Base-by-base conservation (phyloP, 257 asterid genomes). In the Rubia yunnanensis region DNA sequence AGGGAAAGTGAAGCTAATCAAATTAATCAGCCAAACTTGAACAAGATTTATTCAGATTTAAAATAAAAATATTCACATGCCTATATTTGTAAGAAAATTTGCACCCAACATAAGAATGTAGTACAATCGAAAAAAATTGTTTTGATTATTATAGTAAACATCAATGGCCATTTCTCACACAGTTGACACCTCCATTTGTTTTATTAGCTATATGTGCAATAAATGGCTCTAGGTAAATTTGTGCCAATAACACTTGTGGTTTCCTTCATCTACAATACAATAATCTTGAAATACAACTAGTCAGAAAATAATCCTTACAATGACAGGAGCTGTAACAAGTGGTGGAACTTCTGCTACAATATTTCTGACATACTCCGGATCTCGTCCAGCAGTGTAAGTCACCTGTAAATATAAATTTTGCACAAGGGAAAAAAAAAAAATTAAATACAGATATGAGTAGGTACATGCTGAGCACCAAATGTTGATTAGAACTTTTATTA, bases 371-470 rank as follows among this genome's bases (percentile, higher is more conserved):
- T 76, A 77, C 73, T 72, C 85, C 27, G 89, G 94, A 76, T 92
- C 99, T 86, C 96, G 81, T 67, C 97, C 99, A 70, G 83, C 94
- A 48, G 99, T 92, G 80, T 83, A 85, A 36, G 89, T 92, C 69
- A 92, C 94, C 99, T 92, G 92, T 65, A 52, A 67, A 73, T 38
- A 63, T 5, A 20, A 44, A 56, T 54, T 18, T 20, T 4, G 35
- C 23, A 44, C 7, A 44, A 15, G n/a, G n/a, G 20, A 44, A 44
- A 17, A 44, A 20, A 10, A 44, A 17, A 44, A 44, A 32, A 32
- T 32, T 32, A 32, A 32, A 54, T 34, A 53, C 23, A 57, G 13
- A 28, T 58, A 14, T 26, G 53, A 64, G 60, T 34, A 23, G 15
- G 41, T 46, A 50, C 55, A 48, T 13, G 5, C 26, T 27, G 5